Evolutionary conservation across 2,329 filamentous ascomycete species (phyloP).

Genomic region (Coniella lustricola): DNA sequence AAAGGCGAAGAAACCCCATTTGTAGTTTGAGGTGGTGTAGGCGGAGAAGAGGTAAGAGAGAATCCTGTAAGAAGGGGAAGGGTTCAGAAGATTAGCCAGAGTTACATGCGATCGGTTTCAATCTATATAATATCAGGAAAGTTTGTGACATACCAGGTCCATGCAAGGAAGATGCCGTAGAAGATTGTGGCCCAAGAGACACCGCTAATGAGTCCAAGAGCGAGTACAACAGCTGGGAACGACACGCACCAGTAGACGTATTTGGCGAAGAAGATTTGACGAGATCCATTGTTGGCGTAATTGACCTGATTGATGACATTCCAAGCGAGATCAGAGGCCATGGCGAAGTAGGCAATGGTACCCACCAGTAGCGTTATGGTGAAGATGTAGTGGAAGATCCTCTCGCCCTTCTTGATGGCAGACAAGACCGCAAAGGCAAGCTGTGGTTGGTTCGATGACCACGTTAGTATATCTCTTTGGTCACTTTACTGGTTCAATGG

Average conservation of each 20-base stretch:
- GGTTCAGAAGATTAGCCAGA: conserved; percentile 14
- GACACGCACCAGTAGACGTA: conserved; percentile 49
- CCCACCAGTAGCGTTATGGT: conserved; percentile 42
- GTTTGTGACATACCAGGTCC: conserved; percentile 32
- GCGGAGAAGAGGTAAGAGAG: conserved; percentile 42
- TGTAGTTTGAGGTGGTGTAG: conserved; percentile 42
- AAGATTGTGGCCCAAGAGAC: conserved; percentile 50
- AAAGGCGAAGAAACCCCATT: conserved; percentile 52
- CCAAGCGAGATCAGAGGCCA: conserved; percentile 45
- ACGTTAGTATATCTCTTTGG: conserved; percentile 11
- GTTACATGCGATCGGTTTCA: conserved; percentile 11
- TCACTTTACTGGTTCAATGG: background rate
- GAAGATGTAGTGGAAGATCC: conserved; percentile 52
- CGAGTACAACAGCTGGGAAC: conserved; percentile 38
- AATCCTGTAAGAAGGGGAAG: conserved; percentile 25
- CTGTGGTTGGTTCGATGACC: conserved; percentile 20
- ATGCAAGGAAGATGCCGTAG: conserved; percentile 41
- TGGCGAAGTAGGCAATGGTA: conserved; percentile 43
- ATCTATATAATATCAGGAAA: no score
- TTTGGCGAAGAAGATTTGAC: conserved; percentile 49
- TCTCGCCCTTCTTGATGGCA: conserved; percentile 32
- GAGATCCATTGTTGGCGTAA: conserved; percentile 25
- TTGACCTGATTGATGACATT: conserved; percentile 31
- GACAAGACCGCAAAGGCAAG: conserved; percentile 32
- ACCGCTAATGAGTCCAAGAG: conserved; percentile 43